phyloP scores from a whole-genome alignment of 345 rosid species.

The Euphorbia tirucalli region DNA sequence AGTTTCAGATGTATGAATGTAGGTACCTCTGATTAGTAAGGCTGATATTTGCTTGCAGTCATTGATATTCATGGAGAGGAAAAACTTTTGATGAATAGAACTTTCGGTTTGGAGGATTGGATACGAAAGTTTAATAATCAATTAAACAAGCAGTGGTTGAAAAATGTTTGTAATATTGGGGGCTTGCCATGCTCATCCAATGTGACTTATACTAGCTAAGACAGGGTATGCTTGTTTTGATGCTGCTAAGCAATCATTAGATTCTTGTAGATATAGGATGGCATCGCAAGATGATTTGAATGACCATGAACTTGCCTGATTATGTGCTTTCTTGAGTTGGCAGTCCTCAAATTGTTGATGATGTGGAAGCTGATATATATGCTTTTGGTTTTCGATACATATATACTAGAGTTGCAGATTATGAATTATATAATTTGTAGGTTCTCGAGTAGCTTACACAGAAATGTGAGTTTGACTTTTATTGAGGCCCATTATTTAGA shows the following conservation, averaged over 20 bases:
- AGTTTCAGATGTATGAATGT: not conserved
- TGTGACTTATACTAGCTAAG: not conserved
- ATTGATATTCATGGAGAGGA: not conserved
- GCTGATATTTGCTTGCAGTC: not conserved
- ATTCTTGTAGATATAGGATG: not conserved
- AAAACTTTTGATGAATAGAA: not conserved
- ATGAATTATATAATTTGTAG: not conserved
- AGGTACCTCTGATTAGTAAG: not conserved
- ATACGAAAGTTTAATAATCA: not conserved
- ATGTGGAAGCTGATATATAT: not conserved
- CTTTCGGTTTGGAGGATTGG: not conserved
- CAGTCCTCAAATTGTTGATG: not conserved
- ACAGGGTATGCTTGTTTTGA: not conserved
- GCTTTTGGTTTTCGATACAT: not conserved
- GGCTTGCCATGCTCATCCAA: not conserved
- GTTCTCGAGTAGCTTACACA: not conserved
- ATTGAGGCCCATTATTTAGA: not conserved
- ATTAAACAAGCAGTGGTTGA: not conserved
- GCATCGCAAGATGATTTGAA: not conserved
- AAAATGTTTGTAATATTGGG: not conserved
- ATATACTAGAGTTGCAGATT: not conserved
- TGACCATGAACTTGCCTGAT: not conserved
- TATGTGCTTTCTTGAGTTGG: not conserved
- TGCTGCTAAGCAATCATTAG: not conserved
- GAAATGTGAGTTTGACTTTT: constrained; percentile 5